Base-by-base conservation (phyloP, 2,329 filamentous ascomycete species). In the Teratosphaeria destructans region DNA sequence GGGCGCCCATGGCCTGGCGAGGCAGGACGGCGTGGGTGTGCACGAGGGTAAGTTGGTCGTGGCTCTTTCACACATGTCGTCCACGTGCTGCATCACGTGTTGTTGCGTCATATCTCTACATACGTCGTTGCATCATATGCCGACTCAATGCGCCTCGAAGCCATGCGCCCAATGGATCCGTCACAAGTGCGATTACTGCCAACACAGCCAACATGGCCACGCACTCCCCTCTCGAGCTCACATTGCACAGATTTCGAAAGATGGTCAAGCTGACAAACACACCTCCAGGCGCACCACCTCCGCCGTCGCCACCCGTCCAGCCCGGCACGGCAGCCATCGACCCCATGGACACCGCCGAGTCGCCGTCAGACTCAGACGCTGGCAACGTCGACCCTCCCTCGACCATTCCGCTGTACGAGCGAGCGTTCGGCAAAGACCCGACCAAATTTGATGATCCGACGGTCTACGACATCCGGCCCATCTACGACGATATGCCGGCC, bases 371-470 rank as follows among this genome's bases (percentile, higher is more conserved):
- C 59, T 80, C 80, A 3, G 79, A 78, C 43, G 70, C 81, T 52
- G 72, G 84, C 83, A 70, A 81, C 81, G 14, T 77, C 78, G 55
- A 69, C 11, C 82, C 83, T 1, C 82, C 82, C 1, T 81, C 84
- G n/a, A 78, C 82, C 6, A 75, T 87, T 27, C 82, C 83, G 5
- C 87, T 92, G 61, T 86, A 86, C 69, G 89, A 95, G 74, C 69
- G 68, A 54, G 92, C 90, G 0, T 97, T 96, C 72, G 93, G 93
- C 61, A 87, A 93, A 47, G 91, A 97, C 70, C 93, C 93, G 0
- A 89, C 90, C 29, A 90, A 86, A n/a, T 96, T 93, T 68, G 80
- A 85, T 65, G 94, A 99, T 70, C 91, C 92, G 1, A 96, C 93
- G 39, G 82, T 96, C 56, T 99, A 99, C 77, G 89, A 99, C 71